These are phyloP conservation scores for Agapanthus africanus DNA, from an alignment of 106 monocot species.

Conservation along the genomic window DNA sequence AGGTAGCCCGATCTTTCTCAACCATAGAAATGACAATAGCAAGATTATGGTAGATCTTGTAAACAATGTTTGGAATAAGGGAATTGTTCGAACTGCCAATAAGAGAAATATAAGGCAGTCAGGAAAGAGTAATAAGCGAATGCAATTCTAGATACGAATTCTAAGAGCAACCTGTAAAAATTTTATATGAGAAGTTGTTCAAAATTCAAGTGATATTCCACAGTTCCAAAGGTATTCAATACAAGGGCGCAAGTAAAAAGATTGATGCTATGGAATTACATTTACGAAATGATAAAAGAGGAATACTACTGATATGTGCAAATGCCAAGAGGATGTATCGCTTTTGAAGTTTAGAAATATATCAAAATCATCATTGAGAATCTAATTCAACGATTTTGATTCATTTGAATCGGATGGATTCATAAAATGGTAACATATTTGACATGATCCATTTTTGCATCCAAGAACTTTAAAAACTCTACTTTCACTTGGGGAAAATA, in stretches of 20 bases:
- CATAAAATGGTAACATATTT: no score
- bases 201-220: neutral
- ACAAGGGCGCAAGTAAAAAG: neutral
- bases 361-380: neutral
- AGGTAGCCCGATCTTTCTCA: conserved; percentile 27
- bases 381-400: neutral
- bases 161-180: neutral
- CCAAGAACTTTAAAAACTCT: no score
- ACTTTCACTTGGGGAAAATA: no score
- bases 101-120: neutral
- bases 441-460: no score
- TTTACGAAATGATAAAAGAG: neutral
- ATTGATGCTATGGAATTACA: neutral
- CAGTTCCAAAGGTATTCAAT: neutral
- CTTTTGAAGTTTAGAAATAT: neutral
- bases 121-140: neutral
- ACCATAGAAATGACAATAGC: conserved; percentile 45
- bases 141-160: neutral
- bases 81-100: conserved; percentile 30
- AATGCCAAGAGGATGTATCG: neutral
- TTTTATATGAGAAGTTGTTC: neutral
- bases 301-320: neutral
- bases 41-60: conserved; percentile 42
- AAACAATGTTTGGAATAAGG: conserved; percentile 43
- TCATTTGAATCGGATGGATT: neutral